Evolutionary conservation across 768 basidiomycete genomes (phyloP), one percentile per base, ranked within the genome.

Genomic region (Russula abietina): DNA sequence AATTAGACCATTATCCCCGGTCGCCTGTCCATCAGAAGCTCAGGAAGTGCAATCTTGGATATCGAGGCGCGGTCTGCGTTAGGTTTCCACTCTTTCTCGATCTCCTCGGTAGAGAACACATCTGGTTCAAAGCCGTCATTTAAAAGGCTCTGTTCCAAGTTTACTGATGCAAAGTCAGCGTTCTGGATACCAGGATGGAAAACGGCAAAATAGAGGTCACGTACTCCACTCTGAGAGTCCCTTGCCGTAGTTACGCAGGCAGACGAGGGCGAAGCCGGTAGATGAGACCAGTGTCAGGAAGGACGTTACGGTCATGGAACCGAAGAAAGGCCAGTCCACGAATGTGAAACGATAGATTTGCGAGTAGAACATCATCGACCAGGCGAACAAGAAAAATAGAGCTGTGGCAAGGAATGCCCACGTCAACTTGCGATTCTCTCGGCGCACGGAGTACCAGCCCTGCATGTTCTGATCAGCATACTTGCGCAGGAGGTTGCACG

Each of bases 201-300:
- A 8, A n/a, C 11, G 54, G 11, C n/a, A n/a, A 19, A 22, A 2
- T 16, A 10, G 19, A 9, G n/a, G 5, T 30, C 28, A 75, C 83
- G 64, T 67, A 86, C 84, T 70, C 67, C 83, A 86, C 59, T 85
- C 74, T 0, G 77, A 76, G 14, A 85, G 75, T 0, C 85, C 85
- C 62, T 80, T 77, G 54, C 74, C 80, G 66, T 85, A 86, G 66
- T 83, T 80, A 19, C 76, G 64, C 65, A 79, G 74, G 67, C 82
- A 85, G 28, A 82, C 70, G 56, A 79, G 66, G 9, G 79, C 82
- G 16, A 85, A 74, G 32, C 77, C 69, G 45, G 77, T 72, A 53
- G 77, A 80, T 22, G 76, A 73, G 49, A 72, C 16, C 32, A 74
- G 64, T 11, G 73, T 54, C 39, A 71, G 16, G 65, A 82, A 75